Percentiles rank a stretch among this genome's conserved stretches.
These are phyloP conservation scores for Tylopilus sp. DNA, from an alignment of 768 basidiomycete species.

Conservation along the genomic window DNA sequence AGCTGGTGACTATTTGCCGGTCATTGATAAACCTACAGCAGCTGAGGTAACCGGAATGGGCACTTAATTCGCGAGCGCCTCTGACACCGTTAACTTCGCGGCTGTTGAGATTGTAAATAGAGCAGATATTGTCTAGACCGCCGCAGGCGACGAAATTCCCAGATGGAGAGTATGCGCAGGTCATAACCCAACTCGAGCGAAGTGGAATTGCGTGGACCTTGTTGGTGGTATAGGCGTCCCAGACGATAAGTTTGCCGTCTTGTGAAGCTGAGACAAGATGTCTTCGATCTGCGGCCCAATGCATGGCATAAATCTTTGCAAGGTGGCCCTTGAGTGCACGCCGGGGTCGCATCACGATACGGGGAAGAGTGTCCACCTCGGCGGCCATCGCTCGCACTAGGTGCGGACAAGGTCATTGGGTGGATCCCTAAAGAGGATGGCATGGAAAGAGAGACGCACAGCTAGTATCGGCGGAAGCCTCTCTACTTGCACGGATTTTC, in stretches of 20 bases:
- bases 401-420: slow-evolving; percentile 14
- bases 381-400: slow-evolving; percentile 97
- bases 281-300: slow-evolving; percentile 96
- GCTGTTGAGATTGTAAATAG: slow-evolving; percentile 92
- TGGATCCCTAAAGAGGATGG: not conserved
- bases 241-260: slow-evolving; percentile 98
- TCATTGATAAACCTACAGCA: slow-evolving; percentile 99
- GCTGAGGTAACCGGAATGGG: slow-evolving; percentile 95
- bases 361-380: slow-evolving; percentile 92
- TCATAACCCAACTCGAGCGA: slow-evolving; percentile 99
- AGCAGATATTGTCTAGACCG: slow-evolving; percentile 98
- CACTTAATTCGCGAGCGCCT: slow-evolving; percentile 92
- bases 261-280: slow-evolving; percentile 99
- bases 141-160: slow-evolving; percentile 98
- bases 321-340: slow-evolving; percentile 95
- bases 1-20: slow-evolving; percentile 95
- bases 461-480: slow-evolving; percentile 97
- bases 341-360: slow-evolving; percentile 95
- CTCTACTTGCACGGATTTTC: slow-evolving; percentile 95
- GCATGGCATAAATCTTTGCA: slow-evolving; percentile 99
- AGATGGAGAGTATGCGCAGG: slow-evolving; percentile 95
- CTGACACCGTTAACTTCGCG: slow-evolving; percentile 72
- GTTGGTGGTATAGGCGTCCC: slow-evolving; percentile 99
- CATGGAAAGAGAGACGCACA: slow-evolving; percentile 51
- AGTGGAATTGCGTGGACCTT: slow-evolving; percentile 99